Evolutionary conservation across 176 grass and related monocot species (phyloP).

Genomic region (Avena sativa): DNA sequence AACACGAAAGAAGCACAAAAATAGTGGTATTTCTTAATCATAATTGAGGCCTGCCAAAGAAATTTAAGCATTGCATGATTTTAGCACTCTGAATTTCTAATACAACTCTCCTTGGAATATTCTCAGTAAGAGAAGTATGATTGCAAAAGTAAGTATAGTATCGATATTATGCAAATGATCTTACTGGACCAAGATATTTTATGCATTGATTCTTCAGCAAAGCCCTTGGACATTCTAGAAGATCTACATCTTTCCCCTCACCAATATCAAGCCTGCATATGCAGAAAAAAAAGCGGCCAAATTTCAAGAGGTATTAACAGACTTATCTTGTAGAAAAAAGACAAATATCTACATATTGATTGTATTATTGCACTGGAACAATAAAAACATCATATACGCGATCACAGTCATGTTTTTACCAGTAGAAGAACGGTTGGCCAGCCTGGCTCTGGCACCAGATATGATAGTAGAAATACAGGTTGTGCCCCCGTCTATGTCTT

Average conservation of each 20-base stretch:
- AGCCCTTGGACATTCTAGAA: constrained; percentile 69
- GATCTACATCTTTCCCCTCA: constrained; percentile 75
- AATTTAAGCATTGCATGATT: background rate
- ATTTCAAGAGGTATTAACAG: background rate
- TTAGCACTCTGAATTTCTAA: background rate
- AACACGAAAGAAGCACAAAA: too few species aligned
- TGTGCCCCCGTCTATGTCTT: too few species aligned
- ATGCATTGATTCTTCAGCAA: constrained; percentile 70
- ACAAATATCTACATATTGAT: background rate
- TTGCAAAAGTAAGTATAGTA: background rate
- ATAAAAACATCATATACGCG: background rate
- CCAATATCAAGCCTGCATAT: constrained; percentile 82
- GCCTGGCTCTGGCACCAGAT: constrained; percentile 71
- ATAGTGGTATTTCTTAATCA: background rate
- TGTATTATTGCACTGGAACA: background rate
- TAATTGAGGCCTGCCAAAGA: background rate
- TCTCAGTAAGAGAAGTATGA: background rate
- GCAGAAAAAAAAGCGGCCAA: background rate
- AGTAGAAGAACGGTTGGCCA: constrained; percentile 94
- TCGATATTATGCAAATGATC: background rate
- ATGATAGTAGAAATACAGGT: constrained; percentile 76
- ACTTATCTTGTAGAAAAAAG: background rate
- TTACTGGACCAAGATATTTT: constrained; percentile 92
- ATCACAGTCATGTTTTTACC: constrained; percentile 36
- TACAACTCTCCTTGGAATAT: background rate